These are phyloP conservation scores for Clitopilus passeckerianus DNA, from an alignment of 768 basidiomycete genomes.

Conservation along the genomic window DNA sequence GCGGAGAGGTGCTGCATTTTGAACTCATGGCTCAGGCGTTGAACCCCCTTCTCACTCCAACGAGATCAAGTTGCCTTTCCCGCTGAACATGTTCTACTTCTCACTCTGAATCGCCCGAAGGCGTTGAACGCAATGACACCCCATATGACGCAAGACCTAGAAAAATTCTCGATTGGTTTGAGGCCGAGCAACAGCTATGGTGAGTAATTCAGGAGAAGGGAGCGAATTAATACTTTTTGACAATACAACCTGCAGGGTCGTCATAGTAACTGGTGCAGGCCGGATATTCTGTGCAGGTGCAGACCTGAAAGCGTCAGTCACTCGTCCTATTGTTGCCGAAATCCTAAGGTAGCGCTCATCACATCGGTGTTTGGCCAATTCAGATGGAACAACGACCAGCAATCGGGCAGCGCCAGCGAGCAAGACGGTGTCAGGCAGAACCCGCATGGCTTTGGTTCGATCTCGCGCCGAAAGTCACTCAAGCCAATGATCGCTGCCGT, in stretches of 20 bases:
- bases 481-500: slow-evolving; percentile 84
- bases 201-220: slow-evolving; percentile 24
- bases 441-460: slow-evolving; percentile 62
- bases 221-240: not conserved
- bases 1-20: slow-evolving; percentile 1
- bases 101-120: slow-evolving; percentile 59
- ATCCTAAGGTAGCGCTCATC: not conserved
- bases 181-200: slow-evolving; percentile 69
- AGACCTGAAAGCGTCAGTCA: slow-evolving; percentile 65
- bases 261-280: slow-evolving; percentile 69
- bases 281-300: slow-evolving; percentile 76
- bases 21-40: slow-evolving; percentile 12
- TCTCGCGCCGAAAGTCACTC: slow-evolving; percentile 60
- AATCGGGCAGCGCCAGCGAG: slow-evolving; percentile 36
- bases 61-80: slow-evolving; percentile 34
- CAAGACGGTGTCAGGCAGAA: slow-evolving; percentile 33
- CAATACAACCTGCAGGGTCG: slow-evolving; percentile 47
- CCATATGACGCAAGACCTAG: slow-evolving; percentile 48
- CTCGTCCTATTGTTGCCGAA: not conserved
- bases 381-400: slow-evolving; percentile 60
- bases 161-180: slow-evolving; percentile 66
- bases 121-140: slow-evolving; percentile 72
- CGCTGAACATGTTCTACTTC: slow-evolving; percentile 30
- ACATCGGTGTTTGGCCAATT: not conserved
- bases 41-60: slow-evolving; percentile 26